Evolutionary conservation across 2,329 filamentous ascomycete genomes (phyloP).

Genomic region (Lachnellula occidentalis): DNA sequence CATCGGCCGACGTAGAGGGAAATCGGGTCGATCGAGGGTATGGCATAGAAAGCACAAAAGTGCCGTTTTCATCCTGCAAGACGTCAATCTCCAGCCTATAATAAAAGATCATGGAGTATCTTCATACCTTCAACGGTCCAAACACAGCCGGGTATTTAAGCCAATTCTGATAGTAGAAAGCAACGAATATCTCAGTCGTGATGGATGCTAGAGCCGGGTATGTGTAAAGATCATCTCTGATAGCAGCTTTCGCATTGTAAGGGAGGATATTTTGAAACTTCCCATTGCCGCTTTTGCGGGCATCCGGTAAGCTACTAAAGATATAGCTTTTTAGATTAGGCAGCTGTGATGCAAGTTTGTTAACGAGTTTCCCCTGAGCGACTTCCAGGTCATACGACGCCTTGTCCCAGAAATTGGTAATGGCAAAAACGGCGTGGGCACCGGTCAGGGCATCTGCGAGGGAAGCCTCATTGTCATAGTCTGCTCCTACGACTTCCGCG

Average conservation of each 20-base stretch:
- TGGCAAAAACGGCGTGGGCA: conserved; percentile 42
- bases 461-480: conserved; percentile 34
- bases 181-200: not conserved
- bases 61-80: not conserved
- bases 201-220: not conserved
- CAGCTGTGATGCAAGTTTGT: conserved; percentile 37
- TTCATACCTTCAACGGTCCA: not conserved
- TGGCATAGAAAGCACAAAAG: not conserved
- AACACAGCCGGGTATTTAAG: not conserved
- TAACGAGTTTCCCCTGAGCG: conserved; percentile 35
- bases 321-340: conserved; percentile 27
- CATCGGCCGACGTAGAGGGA: not conserved
- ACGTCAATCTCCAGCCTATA: not conserved
- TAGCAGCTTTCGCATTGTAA: not conserved
- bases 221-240: not conserved
- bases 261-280: conserved; percentile 22
- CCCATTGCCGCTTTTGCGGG: conserved; percentile 32
- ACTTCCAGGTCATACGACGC: conserved; percentile 15
- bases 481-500: conserved; percentile 35
- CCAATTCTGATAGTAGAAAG: not conserved
- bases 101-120: not conserved
- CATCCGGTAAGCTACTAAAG: conserved; percentile 36
- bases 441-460: conserved; percentile 37
- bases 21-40: not conserved
- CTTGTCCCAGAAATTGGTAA: conserved; percentile 34